Conservation (phyloP, 1,284 basidiomycete genomes). For the Coriolopsis trogii region DNA sequence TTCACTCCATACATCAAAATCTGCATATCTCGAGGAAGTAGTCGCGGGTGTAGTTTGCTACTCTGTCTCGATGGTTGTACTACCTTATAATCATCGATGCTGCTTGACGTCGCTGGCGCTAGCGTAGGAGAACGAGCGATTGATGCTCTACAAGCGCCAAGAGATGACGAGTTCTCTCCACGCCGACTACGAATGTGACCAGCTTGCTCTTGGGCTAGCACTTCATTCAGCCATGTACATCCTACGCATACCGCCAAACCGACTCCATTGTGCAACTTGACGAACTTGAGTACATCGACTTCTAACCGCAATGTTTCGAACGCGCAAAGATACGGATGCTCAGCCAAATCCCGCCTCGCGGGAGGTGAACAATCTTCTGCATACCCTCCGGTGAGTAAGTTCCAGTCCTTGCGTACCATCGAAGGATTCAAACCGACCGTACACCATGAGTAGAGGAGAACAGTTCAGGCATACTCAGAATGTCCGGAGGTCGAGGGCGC, state of each 20-base stretch:
- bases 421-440: neutral
- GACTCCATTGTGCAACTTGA: neutral
- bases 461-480: constrained; percentile 68
- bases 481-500: constrained; percentile 42
- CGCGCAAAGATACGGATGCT: constrained; percentile 1
- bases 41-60: neutral
- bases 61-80: no score
- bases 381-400: constrained; percentile 26
- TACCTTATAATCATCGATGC: no score
- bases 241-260: neutral
- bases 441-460: constrained; percentile 54
- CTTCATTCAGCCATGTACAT: neutral
- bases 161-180: neutral
- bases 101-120: no score
- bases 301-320: constrained; percentile 2
- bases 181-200: neutral
- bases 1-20: constrained; percentile 18
- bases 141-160: neutral
- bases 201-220: neutral
- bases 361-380: constrained; percentile 29
- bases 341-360: constrained; percentile 2
- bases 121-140: no score
- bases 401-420: neutral
- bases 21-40: constrained; percentile 4
- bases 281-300: no score